A percentile compares a stretch with the other conserved stretches of the same genome.
These are phyloP conservation scores for Aphanomyces cochlioides DNA, from an alignment of 352 stramenopile genomes.

Conservation along the genomic window DNA sequence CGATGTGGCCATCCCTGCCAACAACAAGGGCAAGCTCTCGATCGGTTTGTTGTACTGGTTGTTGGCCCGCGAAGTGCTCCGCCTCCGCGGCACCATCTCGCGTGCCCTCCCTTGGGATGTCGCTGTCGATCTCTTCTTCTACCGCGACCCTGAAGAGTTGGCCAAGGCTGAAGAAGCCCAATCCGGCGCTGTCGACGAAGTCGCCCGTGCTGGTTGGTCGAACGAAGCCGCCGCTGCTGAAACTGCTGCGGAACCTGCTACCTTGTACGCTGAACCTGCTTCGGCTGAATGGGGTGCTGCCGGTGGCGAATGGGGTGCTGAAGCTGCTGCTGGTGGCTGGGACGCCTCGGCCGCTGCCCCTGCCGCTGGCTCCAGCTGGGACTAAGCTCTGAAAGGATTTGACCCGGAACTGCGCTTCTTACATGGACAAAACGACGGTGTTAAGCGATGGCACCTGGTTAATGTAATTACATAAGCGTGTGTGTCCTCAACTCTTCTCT, in stretches of 20 bases:
- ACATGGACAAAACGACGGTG: conserved; percentile 92
- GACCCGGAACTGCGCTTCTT: conserved; percentile 24
- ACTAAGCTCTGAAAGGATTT: conserved; percentile 51
- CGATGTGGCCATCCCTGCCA: conserved; percentile 99
- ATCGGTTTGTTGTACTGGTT: conserved; percentile 99
- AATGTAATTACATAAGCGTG: conserved; percentile 55
- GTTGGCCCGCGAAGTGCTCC: conserved; percentile 97
- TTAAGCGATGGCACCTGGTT: conserved; percentile 91
- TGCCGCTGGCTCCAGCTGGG: conserved; percentile 54
- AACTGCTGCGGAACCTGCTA: conserved; percentile 46
- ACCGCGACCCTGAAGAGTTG: conserved; percentile 99
- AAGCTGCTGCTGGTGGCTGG: conserved; percentile 55
- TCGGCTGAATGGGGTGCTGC: conserved; percentile 61
- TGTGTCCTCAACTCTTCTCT: not conserved
- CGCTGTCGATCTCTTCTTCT: conserved; percentile 99
- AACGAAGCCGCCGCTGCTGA: conserved; percentile 46
- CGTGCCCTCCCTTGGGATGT: conserved; percentile 96
- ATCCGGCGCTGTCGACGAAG: conserved; percentile 77
- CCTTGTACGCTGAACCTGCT: conserved; percentile 48
- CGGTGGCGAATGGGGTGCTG: conserved; percentile 76
- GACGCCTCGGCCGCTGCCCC: conserved; percentile 47
- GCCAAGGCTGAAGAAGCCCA: conserved; percentile 99
- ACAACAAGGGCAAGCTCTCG: conserved; percentile 99
- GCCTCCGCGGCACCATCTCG: conserved; percentile 95
- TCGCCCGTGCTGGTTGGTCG: conserved; percentile 64